These are phyloP conservation scores for Chlorencoelia australis DNA, from an alignment of 2,329 filamentous ascomycete species.

Conservation along the genomic window DNA sequence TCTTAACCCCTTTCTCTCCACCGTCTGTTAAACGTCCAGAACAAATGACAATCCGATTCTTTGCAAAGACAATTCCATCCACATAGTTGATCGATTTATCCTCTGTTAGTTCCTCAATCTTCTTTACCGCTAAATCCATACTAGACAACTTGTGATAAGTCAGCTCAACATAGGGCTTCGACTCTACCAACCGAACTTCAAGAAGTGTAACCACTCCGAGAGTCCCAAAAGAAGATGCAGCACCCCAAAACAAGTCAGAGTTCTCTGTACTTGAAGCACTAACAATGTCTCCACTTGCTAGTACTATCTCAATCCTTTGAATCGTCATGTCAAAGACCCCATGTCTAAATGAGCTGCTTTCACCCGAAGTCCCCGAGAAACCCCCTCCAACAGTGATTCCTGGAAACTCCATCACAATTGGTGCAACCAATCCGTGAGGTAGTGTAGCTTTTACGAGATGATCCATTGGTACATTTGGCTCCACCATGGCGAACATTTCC, in stretches of 20 bases:
- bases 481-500: conserved; percentile 41
- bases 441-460: conserved; percentile 46
- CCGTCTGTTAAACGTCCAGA: conserved; percentile 38
- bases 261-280: conserved; percentile 37
- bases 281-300: conserved; percentile 45
- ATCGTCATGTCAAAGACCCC: conserved; percentile 57
- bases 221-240: conserved; percentile 49
- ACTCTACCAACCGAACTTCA: conserved; percentile 44
- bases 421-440: conserved; percentile 43
- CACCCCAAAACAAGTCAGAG: conserved; percentile 46
- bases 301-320: conserved; percentile 51
- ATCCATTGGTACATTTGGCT: conserved; percentile 62
- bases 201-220: conserved; percentile 50
- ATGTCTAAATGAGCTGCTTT: conserved; percentile 54
- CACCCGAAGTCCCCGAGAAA: conserved; percentile 55
- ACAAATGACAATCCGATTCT: conserved; percentile 40
- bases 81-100: conserved; percentile 40
- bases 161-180: conserved; percentile 42
- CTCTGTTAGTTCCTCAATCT: conserved; percentile 27
- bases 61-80: conserved; percentile 44
- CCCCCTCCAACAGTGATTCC: conserved; percentile 59
- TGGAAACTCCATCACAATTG: conserved; percentile 61
- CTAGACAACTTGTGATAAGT: conserved; percentile 39
- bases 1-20: conserved; percentile 19
- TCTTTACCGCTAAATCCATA: conserved; percentile 32